Evolutionary conservation across 2,329 filamentous ascomycete genomes (phyloP), one percentile per base, ranked within the genome.

Genomic region (Cordyceps fumosorosea): DNA sequence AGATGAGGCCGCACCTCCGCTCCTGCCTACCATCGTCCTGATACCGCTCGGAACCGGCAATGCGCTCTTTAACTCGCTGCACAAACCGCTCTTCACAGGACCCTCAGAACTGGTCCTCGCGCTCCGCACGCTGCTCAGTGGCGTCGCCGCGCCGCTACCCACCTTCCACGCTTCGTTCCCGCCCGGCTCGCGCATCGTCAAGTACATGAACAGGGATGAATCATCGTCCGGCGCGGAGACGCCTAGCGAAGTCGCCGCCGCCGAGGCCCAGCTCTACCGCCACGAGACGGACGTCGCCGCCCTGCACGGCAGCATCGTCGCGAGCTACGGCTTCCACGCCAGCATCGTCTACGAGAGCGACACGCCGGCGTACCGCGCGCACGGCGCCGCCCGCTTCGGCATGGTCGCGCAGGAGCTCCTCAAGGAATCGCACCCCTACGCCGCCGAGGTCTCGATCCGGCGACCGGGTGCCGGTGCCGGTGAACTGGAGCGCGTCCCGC

Each of bases 301-400:
- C 52, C 77, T 89, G 26, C 83, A 89, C 68, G 93, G 91, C 29
- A 89, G 89, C 26, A 91, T 97, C 24, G 93, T 98, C 2, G 88
- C 88, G 51, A 95, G 89, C 73, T 96, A 96, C 83, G 93, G 90
- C 22, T 86, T 98, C 69, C 93, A 98, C 70, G 90, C 93, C 34
- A 87, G 88, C 48, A 81, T 98, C 3, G 91, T 98, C 24, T 92
- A 90, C 68, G 92, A 97, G 76, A 95, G 90, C 73, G 93, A 98
- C 73, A 96, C 93, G 0, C 79, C 84, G 0, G 88, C 86, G 66
- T 93, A 93, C 74, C 88, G 93, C 65, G 84, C 85, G 66, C 87
- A 89, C 69, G 93, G 93, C 14, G 80, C 81, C 37, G 84, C 89
- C 71, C 83, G 93, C 22, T 98, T 98, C 75, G 83, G 87, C 62